Percentiles rank a stretch among this genome's conserved stretches.
Evolutionary conservation across 768 basidiomycete genomes (phyloP).

Genomic region (Lactarius psammicola): DNA sequence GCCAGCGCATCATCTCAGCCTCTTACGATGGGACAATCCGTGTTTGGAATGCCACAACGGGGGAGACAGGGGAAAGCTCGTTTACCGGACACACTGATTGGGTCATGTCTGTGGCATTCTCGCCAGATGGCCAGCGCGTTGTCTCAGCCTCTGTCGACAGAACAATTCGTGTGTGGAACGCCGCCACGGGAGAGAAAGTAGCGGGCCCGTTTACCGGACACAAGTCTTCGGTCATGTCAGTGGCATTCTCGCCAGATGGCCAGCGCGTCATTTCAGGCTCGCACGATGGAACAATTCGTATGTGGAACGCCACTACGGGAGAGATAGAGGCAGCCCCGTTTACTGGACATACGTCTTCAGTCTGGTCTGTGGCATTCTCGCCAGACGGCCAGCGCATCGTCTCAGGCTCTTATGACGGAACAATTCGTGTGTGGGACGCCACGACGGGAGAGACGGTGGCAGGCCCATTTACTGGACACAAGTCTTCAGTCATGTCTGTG

Average conservation of each 20-base stretch:
- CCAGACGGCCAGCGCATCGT: neutral
- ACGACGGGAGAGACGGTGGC: too few species aligned
- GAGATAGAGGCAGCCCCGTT: neutral
- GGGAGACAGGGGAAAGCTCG: too few species aligned
- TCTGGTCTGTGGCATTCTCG: too few species aligned
- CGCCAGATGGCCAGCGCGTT: neutral
- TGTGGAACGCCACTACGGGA: too few species aligned
- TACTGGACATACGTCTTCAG: neutral
- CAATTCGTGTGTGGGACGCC: too few species aligned
- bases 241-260: slow-evolving; percentile 9
- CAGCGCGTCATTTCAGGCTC: slow-evolving; percentile 35
- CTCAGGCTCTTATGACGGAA: too few species aligned
- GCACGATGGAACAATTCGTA: too few species aligned
- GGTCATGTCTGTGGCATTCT: neutral
- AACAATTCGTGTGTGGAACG: neutral
- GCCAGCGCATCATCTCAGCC: too few species aligned
- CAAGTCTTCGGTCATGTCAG: neutral
- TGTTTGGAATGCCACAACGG: too few species aligned
- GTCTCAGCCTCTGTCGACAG: neutral
- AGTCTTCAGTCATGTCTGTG: too few species aligned
- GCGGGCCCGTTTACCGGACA: neutral
- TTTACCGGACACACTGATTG: neutral
- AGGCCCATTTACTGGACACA: too few species aligned
- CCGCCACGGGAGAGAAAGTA: neutral
- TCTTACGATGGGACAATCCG: too few species aligned